Base-by-base conservation (phyloP, 2,329 filamentous ascomycete genomes). In the Xylariaceae sp. region DNA sequence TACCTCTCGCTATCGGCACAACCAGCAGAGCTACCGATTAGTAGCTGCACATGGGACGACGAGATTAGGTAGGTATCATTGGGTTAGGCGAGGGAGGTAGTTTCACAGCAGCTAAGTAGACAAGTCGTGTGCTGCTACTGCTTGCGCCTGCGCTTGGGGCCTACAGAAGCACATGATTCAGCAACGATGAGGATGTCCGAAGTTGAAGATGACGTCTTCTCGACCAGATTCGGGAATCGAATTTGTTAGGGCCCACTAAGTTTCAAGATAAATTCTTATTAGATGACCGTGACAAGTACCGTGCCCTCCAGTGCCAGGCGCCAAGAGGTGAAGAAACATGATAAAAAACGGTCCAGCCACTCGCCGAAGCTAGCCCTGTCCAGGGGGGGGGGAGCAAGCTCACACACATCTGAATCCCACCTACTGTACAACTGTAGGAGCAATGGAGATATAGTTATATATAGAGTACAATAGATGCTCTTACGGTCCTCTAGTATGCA, bases 121-220 rank as follows among this genome's bases (percentile, higher is more conserved):
- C n/a, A n/a, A n/a, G n/a, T n/a, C 32, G 32, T 35, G 32, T 35
- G 32, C 15, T n/a, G n/a, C 11, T 35, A 15, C n/a, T 35, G 32
- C 32, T 35, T 35, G 32, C n/a, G 32, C 32, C 15, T 35, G 9
- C 32, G 32, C 32, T 13, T 35, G 8, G n/a, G n/a, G 11, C 18
- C 15, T 35, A 16, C 18, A 8, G 18, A 35, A 16, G 18, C 32
- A 13, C 32, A 35, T 8, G 32, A 15, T 35, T 8, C 32, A 8
- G 18, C 32, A 16, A 16, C 32, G 13, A 41, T 36, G 36, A 32
- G 39, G 32, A 26, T 26, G 45, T 26, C 15, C 8, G 43, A 15
- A 40, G 36, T 53, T 50, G 36, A 23, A 35, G 30, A 58, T 58
- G 55, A 58, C 55, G 55, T 58, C 48, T 58, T 43, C 20, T 10